Base-by-base conservation (phyloP, 202 grass and related monocot species). In the Setaria italica region DNA sequence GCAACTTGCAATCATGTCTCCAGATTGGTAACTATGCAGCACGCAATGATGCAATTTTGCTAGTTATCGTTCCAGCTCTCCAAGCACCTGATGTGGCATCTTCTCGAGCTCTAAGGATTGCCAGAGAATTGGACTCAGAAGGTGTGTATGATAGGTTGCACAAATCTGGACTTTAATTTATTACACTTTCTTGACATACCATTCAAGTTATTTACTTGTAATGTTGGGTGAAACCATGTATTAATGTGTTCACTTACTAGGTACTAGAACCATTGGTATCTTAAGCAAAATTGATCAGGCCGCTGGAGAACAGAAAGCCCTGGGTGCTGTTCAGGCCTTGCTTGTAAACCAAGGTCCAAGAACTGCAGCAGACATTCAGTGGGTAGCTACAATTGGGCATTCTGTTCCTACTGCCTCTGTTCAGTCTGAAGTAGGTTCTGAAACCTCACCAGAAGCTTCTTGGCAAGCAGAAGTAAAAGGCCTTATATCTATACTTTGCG, bases 281-380 rank as follows among this genome's bases (percentile, higher is more conserved):
- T 79, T 97, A 59, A 94, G 94, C 84, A 97, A 97, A 87, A 82
- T 91, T 48, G 94, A 97, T 89, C 94, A 94, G 70, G 90, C 86
- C 77, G 82, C 92, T 48, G 88, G 78, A 62, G 92, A 97, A 51
- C 90, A 87, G 78, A 94, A 94, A 91, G 75, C 72, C 85, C 70
- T 97, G 48, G 78, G 86, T 41, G 92, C 92, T 70, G 90, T 94
- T 69, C 90, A 89, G 86, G 90, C 92, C 33, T 77, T 97, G 35
- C 90, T 97, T 74, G 56, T 67, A 62, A 87, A 88, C 74, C 84
- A 94, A 86, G 92, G 94, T 34, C 94, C 94, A 81, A 83, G 86
- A 82, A 92, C 80, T 81, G 59, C 86, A 70, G 74, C 84, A 19
- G 90, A 94, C 62, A 94, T 97, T 72, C 81, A 82, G 16, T 94